Conservation (phyloP, 768 basidiomycete species). For the Lentinula boryana region DNA sequence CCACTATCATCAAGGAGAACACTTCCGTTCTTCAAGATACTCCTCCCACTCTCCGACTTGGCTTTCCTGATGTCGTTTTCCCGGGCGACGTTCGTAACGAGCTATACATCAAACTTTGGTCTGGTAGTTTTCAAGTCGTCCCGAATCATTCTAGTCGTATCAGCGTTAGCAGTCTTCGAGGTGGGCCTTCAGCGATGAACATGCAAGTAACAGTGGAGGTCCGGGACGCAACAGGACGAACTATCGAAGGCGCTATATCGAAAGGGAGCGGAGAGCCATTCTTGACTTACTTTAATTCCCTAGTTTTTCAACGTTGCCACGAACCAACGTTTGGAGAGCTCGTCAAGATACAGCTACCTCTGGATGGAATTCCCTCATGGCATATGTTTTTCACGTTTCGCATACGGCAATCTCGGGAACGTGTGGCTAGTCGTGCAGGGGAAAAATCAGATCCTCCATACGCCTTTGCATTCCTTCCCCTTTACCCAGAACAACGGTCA, state of each 20-base stretch:
- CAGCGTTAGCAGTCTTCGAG: conserved; percentile 56
- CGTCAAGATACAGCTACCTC: conserved; percentile 78
- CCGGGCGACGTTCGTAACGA: conserved; percentile 92
- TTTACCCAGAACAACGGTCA: conserved; percentile 69
- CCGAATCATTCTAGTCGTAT: conserved; percentile 43
- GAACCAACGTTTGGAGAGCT: conserved; percentile 92
- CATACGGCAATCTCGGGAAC: conserved; percentile 54
- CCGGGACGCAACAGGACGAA: conserved; percentile 60
- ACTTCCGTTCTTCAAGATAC: conserved; percentile 76
- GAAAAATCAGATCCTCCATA: conserved; percentile 69
- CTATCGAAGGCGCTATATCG: conserved; percentile 67
- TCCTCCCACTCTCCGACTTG: conserved; percentile 79
- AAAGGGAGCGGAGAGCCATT: conserved; percentile 83
- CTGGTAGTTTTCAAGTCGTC: conserved; percentile 72
- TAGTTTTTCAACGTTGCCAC: conserved; percentile 84
- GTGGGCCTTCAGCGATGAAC: conserved; percentile 51
- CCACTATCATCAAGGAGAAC: conserved; percentile 75
- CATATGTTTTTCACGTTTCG: conserved; percentile 95
- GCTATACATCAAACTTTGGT: conserved; percentile 94
- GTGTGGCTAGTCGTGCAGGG: conserved; percentile 28
- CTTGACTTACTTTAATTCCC: conserved; percentile 78
- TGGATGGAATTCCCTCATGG: conserved; percentile 64
- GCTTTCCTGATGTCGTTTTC: conserved; percentile 95
- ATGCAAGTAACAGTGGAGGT: conserved; percentile 93
- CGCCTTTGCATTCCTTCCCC: conserved; percentile 88